Base-by-base conservation (phyloP, 768 basidiomycete genomes). In the Dentipellis fragilis region DNA sequence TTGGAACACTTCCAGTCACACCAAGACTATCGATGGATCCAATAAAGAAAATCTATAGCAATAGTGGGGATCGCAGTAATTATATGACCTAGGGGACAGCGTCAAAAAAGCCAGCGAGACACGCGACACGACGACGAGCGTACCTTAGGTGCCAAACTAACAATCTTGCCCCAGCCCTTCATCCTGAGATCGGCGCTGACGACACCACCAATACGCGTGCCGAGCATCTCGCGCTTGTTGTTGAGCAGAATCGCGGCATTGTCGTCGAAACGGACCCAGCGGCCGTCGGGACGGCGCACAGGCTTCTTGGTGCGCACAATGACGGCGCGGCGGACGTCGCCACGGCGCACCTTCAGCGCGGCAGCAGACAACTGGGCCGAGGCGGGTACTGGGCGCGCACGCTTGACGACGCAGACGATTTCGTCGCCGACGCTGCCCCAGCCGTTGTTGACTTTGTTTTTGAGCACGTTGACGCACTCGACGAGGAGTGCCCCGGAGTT, bases 391-490 rank as follows among this genome's bases (percentile, higher is more conserved):
- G 93, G 92, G 12, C 93, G 81, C 3, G 95, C 94, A 55, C 84
- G 82, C 67, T 96, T 91, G 58, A 98, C 85, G 55, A 98, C 93
- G 56, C 92, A 93, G 62, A 95, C 93, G 58, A 96, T 92, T 69
- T 95, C 93, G 72, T 97, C 94, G 48, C 94, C 94, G 14, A 93
- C 89, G 35, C 81, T 78, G 36, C 93, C 95, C 82, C 89, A 90
- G 46, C 94, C 94, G 63, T 93, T 89, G 68, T 90, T 94, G 63
- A 93, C 90, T 71, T 97, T 98, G 68, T 90, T 84, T 71, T 97
- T 97, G 56, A 96, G 77, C 29, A 98, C 83, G 69, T 97, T 96
- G 68, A 98, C 91, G 66, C 93, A 96, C 75, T 97, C 95, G 42
- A 93, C 85, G 58, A 95, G 74, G 59, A 97, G 78, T 7, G 92